Evolutionary conservation across 2,329 filamentous ascomycete species (phyloP), one percentile per base, ranked within the genome.

Genomic region (Colletotrichum gloeosporioides): DNA sequence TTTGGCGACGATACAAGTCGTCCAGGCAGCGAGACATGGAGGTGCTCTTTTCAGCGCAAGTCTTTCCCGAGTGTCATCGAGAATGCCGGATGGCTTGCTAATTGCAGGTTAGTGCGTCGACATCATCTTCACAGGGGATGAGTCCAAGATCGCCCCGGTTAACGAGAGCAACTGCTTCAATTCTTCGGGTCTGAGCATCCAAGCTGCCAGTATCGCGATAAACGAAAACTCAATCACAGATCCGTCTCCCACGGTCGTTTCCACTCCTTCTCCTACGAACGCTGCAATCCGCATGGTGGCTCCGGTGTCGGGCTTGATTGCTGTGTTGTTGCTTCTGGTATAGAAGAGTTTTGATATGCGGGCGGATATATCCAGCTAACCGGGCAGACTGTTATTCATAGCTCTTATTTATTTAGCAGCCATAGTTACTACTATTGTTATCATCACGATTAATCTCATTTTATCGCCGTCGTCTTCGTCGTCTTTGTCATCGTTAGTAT

Each of bases 1-100:
- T 82, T 91, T 93, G 81, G 93, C 93, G 16, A 95, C 93, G 0
- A 94, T 95, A 57, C 94, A 95, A 81, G 85, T 95, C 7, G 90
- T 95, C 34, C 92, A 95, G 85, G 84, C 88, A 1, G 92, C 93
- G 13, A 87, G 93, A 77, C 93, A 95, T 79, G 93, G 93, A 1
- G 93, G 93, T 7, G 88, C 92, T 9, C 82, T 95, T 59, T 95
- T 92, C 81, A 93, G 91, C 80, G 91, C 93, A 84, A 80, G 90
- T 67, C 16, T 8, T 63, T 64, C 4, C 84, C 5, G 1, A 3
- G 29, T n/a, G 5, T 15, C 31, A 2, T 22, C 6, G 4, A n/a
- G 31, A 1, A 13, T 13, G 8, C 27, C 4, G 53, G 13, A n/a
- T 12, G 31, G 9, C 27, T 64, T 18, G 62, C 57, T 25, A 4